phyloP scores from a whole-genome alignment of 495 filamentous ascomycete species.

The Trichocladium antarcticum region DNA sequence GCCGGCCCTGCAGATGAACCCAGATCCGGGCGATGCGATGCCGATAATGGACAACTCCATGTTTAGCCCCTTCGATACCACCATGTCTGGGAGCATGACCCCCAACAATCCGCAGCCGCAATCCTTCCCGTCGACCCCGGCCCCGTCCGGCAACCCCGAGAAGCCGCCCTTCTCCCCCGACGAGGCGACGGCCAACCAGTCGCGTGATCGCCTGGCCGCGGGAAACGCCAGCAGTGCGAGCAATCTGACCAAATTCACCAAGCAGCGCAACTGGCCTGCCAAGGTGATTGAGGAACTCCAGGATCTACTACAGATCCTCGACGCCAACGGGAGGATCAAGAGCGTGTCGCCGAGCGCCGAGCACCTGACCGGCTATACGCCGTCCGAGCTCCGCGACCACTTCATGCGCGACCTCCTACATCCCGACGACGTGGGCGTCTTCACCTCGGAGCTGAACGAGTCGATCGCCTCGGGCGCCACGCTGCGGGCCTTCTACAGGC shows the following conservation, averaged over 20 bases:
- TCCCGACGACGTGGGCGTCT: slow-evolving; percentile 74
- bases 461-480: slow-evolving; percentile 71
- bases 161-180: slow-evolving; percentile 14
- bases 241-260: slow-evolving; percentile 70
- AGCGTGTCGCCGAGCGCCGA: slow-evolving; percentile 75
- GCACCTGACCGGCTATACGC: slow-evolving; percentile 63
- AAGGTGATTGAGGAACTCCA: slow-evolving; percentile 81
- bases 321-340: slow-evolving; percentile 67
- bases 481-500: slow-evolving; percentile 80
- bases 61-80: slow-evolving; percentile 26
- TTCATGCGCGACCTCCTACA: slow-evolving; percentile 76
- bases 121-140: slow-evolving; percentile 8
- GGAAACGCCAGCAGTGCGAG: background rate
- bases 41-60: slow-evolving; percentile 30
- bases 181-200: background rate
- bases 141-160: slow-evolving; percentile 2
- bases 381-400: slow-evolving; percentile 57
- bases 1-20: slow-evolving; percentile 21
- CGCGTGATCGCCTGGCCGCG: background rate
- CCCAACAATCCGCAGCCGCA: slow-evolving; percentile 16
- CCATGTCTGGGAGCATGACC: slow-evolving; percentile 31
- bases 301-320: slow-evolving; percentile 80
- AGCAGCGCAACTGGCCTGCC: slow-evolving; percentile 79
- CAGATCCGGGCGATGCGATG: slow-evolving; percentile 30
- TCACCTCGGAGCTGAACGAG: slow-evolving; percentile 82